Evolutionary conservation across 1,284 basidiomycete species (phyloP), one percentile per base, ranked within the genome.

Genomic region (Singerocomus inundabilis): DNA sequence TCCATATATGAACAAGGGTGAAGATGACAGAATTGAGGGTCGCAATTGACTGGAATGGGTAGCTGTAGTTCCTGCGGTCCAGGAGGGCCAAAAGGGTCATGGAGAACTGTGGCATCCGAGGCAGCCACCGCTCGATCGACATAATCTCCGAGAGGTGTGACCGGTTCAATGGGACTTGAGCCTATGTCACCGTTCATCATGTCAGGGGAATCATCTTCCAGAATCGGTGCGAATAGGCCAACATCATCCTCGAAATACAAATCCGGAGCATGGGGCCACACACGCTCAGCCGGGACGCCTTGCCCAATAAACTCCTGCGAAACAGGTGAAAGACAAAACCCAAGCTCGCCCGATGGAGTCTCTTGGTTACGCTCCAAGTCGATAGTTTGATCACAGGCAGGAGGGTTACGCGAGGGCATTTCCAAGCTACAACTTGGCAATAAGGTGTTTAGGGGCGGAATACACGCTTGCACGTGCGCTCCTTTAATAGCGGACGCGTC

Each of bases 401-500:
- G 21, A 49, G 32, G 24, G 30, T 37, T 48, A 28, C n/a, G 36
- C 12, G 51, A 44, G 18, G 35, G 30, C 57, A 63, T 68, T 29
- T 62, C 52, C 21, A 49, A 44, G 51, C 30, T 40, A 48, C 57
- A 43, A 42, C 54, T 42, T 32, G 62, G 57, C 26, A 69, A 53
- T 51, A 72, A 60, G 51, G 69, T 69, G 55, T 70, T 73, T 70
- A 76, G 70, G 85, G 86, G 86, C 84, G 85, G 84, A 83, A 84
- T 78, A 76, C 82, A 84, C 80, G 83, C 82, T 79, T 87, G 76
- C 79, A 82, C 84, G 81, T 72, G 82, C 71, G 76, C 65, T 81
- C 86, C 86, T 87, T 89, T 88, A 87, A 85, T 88, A 74, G 80
- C 82, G 66, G 77, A 66, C 73, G 81, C 84, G 85, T 85, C 74